phyloP scores from a whole-genome alignment of 148 eudicot genomes.

The Cornus kousa region DNA sequence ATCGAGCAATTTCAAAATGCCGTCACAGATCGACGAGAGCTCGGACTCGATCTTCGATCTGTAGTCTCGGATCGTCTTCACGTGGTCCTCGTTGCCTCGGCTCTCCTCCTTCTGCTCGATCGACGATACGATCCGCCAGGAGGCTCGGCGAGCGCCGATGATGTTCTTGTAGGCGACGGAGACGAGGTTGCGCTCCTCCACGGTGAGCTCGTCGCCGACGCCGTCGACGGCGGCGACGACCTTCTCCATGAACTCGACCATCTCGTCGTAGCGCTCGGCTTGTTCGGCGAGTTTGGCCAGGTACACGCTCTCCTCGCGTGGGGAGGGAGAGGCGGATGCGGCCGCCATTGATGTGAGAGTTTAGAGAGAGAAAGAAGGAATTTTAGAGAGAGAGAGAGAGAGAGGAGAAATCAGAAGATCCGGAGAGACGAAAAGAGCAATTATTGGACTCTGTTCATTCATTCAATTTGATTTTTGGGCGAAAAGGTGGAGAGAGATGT shows the following conservation, averaged over 20 bases:
- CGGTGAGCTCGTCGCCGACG: slow-evolving; percentile 37
- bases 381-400: background rate
- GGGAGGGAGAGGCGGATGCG: slow-evolving; percentile 3
- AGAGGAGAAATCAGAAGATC: background rate
- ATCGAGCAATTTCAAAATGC: slow-evolving; percentile 48
- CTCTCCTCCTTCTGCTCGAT: slow-evolving; percentile 53
- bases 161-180: slow-evolving; percentile 57
- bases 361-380: background rate
- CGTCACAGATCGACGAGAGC: slow-evolving; percentile 45
- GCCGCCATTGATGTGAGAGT: slow-evolving; percentile 21
- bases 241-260: slow-evolving; percentile 65
- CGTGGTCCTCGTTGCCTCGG: slow-evolving; percentile 49
- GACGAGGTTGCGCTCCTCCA: slow-evolving; percentile 56
- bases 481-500: too few species aligned
- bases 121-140: slow-evolving; percentile 50
- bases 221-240: slow-evolving; percentile 32
- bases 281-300: slow-evolving; percentile 58
- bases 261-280: slow-evolving; percentile 64
- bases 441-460: too few species aligned
- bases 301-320: slow-evolving; percentile 48
- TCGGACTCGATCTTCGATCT: slow-evolving; percentile 58
- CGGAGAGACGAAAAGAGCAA: background rate
- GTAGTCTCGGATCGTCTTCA: slow-evolving; percentile 36
- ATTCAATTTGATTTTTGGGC: too few species aligned
- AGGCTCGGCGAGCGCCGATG: slow-evolving; percentile 48